Base-by-base conservation (phyloP, 805 yeast species). In the Kurtzmaniella cleridarum region DNA sequence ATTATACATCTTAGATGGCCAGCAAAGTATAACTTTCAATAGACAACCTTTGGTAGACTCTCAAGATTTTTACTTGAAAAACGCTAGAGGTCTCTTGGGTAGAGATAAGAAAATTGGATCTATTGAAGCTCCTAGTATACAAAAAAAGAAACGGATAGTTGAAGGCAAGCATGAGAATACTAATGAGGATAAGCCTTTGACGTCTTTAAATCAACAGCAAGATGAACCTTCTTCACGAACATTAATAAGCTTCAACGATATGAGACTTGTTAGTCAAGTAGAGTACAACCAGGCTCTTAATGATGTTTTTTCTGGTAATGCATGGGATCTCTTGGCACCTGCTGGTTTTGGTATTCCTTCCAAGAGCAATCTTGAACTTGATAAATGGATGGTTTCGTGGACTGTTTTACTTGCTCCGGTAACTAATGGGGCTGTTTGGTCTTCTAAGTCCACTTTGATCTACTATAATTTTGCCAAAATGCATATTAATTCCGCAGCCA, bases 381-480 rank as follows among this genome's bases (percentile, higher is more conserved):
- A 81, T 50, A 79, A 75, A 55, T 81, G 89, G 89, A 81, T 81
- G 86, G 85, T 81, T 3, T 80, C 81, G 15, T 81, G 89, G 89
- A 79, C 89, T 0, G 84, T 82, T 9, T 56, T 81, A 30, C 59
- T 81, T 15, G 75, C 84, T 3, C 84, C 85, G 1, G 69, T 76
- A 35, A 70, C 69, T 36, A 75, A 79, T 29, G 72, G 72, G 1
- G 59, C 70, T 0, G 71, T 69, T 9, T 81, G 89, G 89, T 76
- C 84, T 8, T 73, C 84, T 1, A 81, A 81, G 49, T 78, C 84
- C 1, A 80, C 87, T 0, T 62, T 81, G 42, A 75, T 81, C 32
- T 82, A 81, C 51, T 81, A 81, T 51, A 81, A 81, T 50, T 81
- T 81, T 64, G 89, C 89, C 27, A 78, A 80, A 50, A 78, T 81